Evolutionary conservation across 2,329 filamentous ascomycete genomes (phyloP).

Genomic region (Talaromyces amestolkiae): DNA sequence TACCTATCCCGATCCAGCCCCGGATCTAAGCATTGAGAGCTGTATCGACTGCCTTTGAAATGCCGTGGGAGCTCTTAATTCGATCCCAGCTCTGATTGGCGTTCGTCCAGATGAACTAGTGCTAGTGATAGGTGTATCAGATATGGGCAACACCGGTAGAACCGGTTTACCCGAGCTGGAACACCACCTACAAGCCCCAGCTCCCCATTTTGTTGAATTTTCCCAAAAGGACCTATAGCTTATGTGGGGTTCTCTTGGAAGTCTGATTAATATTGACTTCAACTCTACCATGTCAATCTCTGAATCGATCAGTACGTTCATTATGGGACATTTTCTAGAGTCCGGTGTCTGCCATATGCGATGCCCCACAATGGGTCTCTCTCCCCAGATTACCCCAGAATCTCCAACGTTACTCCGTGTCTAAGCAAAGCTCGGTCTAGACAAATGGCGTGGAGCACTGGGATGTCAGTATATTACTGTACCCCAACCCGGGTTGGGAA

Average conservation of each 20-base stretch:
- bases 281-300: neutral
- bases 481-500: neutral
- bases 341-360: neutral
- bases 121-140: neutral
- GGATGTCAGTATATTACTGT: neutral
- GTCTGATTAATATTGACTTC: neutral
- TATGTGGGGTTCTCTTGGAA: neutral
- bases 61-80: neutral
- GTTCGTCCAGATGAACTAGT: neutral
- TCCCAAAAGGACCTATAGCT: neutral
- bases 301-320: neutral
- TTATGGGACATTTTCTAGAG: neutral
- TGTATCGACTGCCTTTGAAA: neutral
- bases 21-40: neutral
- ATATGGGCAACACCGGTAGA: neutral
- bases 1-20: neutral
- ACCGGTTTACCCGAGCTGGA: neutral
- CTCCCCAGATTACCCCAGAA: constrained; percentile 1
- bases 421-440: neutral
- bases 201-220: neutral
- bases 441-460: neutral
- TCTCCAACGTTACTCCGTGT: neutral
- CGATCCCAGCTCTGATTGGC: neutral
- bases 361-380: neutral
- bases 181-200: neutral